Percentiles rank a stretch among this genome's conserved stretches.
phyloP scores from a whole-genome alignment of 768 basidiomycete genomes.

The Lentinula raphanica region DNA sequence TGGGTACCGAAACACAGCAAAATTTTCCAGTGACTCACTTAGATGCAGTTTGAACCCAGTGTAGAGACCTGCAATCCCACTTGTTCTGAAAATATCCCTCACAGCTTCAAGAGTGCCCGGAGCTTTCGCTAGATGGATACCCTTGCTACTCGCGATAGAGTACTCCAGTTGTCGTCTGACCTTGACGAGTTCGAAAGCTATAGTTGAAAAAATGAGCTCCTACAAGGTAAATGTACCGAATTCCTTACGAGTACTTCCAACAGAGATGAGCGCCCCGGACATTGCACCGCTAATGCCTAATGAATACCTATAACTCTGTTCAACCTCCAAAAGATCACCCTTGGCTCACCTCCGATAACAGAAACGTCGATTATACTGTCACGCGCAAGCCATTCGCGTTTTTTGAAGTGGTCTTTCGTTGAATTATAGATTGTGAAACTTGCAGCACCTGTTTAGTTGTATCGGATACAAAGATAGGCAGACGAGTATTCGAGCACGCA shows the following conservation, averaged over 20 bases:
- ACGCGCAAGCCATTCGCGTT: slow-evolving; percentile 52
- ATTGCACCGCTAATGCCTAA: slow-evolving; percentile 75
- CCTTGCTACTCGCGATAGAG: slow-evolving; percentile 79
- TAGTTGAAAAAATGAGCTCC: neutral
- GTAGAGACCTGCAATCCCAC: slow-evolving; percentile 65
- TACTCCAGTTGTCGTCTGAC: slow-evolving; percentile 91
- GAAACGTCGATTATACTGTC: slow-evolving; percentile 65
- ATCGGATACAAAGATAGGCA: slow-evolving; percentile 8
- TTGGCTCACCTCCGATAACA: slow-evolving; percentile 42
- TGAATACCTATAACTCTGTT: neutral
- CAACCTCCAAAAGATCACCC: neutral
- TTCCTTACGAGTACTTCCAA: slow-evolving; percentile 74
- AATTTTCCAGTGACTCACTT: slow-evolving; percentile 35
- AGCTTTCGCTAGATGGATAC: slow-evolving; percentile 63
- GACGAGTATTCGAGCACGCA: slow-evolving; percentile 38
- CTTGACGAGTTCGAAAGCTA: slow-evolving; percentile 94
- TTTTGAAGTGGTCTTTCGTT: slow-evolving; percentile 70
- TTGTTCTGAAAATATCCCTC: slow-evolving; percentile 64
- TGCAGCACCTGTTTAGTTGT: slow-evolving; percentile 57
- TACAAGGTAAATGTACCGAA: slow-evolving; percentile 26
- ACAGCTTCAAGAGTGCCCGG: slow-evolving; percentile 79
- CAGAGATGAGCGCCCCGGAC: slow-evolving; percentile 84
- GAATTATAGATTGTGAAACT: slow-evolving; percentile 88
- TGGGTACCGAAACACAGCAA: neutral
- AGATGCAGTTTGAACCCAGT: slow-evolving; percentile 88